These are phyloP conservation scores for Pseudisothecium myosuroides DNA, from an alignment of 225 moss, liverwort and hornwort species.

Conservation along the genomic window DNA sequence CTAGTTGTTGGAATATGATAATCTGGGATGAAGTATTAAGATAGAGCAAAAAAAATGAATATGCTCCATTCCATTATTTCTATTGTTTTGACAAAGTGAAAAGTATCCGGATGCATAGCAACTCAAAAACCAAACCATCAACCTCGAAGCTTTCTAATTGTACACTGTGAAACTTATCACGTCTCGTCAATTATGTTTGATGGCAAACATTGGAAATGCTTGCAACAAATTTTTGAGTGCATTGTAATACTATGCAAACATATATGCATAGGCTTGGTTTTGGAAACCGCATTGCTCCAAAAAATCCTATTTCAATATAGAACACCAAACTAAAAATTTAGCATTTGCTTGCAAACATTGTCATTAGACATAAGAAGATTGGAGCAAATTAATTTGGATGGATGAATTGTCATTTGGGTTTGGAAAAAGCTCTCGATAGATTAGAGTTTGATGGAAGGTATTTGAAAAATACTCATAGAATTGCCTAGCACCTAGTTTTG, in stretches of 20 bases:
- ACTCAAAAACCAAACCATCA: background rate
- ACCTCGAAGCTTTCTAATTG: background rate
- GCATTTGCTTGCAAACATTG: background rate
- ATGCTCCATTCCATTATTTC: no score
- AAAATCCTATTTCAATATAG: background rate
- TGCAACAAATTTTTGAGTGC: background rate
- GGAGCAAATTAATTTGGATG: background rate
- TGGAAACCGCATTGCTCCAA: background rate
- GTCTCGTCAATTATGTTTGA: background rate
- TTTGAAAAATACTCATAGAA: background rate
- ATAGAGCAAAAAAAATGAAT: no score
- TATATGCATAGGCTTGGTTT: background rate
- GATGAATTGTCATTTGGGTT: background rate
- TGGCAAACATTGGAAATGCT: background rate
- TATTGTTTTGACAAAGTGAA: no score
- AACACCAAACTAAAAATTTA: background rate
- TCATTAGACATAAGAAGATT: background rate
- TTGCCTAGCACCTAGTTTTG: background rate
- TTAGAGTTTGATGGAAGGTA: background rate
- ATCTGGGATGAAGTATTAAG: no score
- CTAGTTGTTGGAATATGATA: no score
- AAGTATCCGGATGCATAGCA: background rate
- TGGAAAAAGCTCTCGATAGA: background rate
- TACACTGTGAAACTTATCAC: fast-evolving
- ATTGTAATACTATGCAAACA: background rate